Conservation (phyloP, 345 rosid genomes). For the Streptanthus diversifolius region DNA sequence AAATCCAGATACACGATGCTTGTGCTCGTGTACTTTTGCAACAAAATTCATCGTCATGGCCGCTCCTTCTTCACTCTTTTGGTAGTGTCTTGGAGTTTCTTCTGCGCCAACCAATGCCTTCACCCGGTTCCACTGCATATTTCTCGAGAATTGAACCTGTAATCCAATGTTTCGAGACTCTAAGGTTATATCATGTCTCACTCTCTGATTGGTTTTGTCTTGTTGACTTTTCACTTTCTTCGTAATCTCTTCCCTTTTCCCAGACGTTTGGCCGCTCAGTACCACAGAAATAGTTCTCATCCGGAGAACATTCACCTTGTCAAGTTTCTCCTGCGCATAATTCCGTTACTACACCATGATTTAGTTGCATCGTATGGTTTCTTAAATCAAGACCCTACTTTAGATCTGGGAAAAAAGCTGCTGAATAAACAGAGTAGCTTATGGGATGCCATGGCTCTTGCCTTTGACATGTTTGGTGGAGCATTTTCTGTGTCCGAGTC, state of each 20-base stretch:
- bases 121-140: conserved; percentile 33
- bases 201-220: not conserved
- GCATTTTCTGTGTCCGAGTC: conserved; percentile 52
- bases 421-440: conserved; percentile 38
- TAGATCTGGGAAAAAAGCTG: conserved; percentile 40
- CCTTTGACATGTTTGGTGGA: conserved; percentile 64
- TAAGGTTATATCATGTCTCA: conserved; percentile 46
- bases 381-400: conserved; percentile 35
- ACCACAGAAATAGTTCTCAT: conserved; percentile 40
- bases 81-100: conserved; percentile 48
- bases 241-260: conserved; percentile 2
- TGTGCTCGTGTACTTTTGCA: conserved; percentile 53
- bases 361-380: conserved; percentile 38
- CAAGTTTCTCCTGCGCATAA: conserved; percentile 57
- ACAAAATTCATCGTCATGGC: conserved; percentile 52
- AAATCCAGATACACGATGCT: conserved; percentile 54
- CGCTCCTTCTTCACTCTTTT: conserved; percentile 49
- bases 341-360: conserved; percentile 42
- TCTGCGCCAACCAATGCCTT: conserved; percentile 38
- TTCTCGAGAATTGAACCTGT: conserved; percentile 40
- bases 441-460: conserved; percentile 60
- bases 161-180: conserved; percentile 60
- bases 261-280: conserved; percentile 47
- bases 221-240: not conserved
- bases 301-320: conserved; percentile 52